Base-by-base conservation (phyloP, 129 eudicot species). In the Lactuca sativa region DNA sequence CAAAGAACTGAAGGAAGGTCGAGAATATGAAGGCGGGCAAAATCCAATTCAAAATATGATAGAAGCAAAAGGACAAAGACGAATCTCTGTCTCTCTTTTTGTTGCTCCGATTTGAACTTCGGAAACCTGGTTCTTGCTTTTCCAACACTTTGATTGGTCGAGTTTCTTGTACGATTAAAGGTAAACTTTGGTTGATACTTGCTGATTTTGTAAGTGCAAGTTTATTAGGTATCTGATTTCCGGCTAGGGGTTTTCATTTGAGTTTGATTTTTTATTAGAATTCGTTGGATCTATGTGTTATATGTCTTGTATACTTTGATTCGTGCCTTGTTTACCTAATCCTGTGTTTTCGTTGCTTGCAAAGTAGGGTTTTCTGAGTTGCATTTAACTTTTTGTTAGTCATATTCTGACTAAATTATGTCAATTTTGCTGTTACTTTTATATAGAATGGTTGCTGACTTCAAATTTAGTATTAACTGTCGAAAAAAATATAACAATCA, bases 21-120 rank as follows among this genome's bases (percentile, higher is more conserved):
- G 56, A 72, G 13, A 34, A 40, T 54, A 21, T 51, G 34, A 65
- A 56, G 59, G 66, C 66, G 78, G 78, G 59, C 31, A 65, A 44
- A 64, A 43, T 74, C 56, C 66, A 74, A 43, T 74, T 66, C 66
- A 74, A 74, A 74, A 43, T 43, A 25, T 25, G 7, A 40, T 13
- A 15, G 30, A 56, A 69, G 47, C 40, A 38, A 69, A 21, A 56
- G 9, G 3, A 18, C 43, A 15, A 51, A 60, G 51, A 33, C 13
- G 49, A 62, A 62, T 73, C 16, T n/a, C 44, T 62, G 54, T 2
- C 30, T 4, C 56, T 52, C 72, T 16, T 56, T 73, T 54, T 21
- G 34, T 40, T 38, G 18, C 77, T 53, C 52, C 63, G 52, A 34
- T 52, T 65, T 34, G 51, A 65, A 74, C 60, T 10, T 18, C 12